phyloP scores from a whole-genome alignment of 495 filamentous ascomycete genomes.

The Parmelia sp. region DNA sequence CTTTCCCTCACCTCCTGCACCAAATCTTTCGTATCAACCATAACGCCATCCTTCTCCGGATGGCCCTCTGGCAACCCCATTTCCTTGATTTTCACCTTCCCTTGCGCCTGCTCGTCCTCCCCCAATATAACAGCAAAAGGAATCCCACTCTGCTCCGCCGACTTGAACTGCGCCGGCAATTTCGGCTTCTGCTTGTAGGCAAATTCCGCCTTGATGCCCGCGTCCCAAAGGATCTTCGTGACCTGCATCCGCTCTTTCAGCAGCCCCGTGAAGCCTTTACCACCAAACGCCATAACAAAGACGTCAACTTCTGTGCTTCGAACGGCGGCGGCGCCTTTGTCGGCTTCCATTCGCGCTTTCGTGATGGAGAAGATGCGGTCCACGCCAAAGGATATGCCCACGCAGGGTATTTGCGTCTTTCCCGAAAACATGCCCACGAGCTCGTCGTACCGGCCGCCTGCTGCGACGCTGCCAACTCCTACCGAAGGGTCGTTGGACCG shows the following conservation, averaged over 20 bases:
- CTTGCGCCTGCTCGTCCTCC: slow-evolving; percentile 68
- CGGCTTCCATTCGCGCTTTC: slow-evolving; percentile 63
- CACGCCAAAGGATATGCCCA: slow-evolving; percentile 90
- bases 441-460: slow-evolving; percentile 88
- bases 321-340: slow-evolving; percentile 43
- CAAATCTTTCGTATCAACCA: slow-evolving; percentile 56
- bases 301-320: slow-evolving; percentile 75
- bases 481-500: slow-evolving; percentile 74
- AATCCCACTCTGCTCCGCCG: slow-evolving; percentile 62
- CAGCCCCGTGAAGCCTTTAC: slow-evolving; percentile 77
- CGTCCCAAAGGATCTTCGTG: slow-evolving; percentile 65
- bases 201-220: slow-evolving; percentile 78
- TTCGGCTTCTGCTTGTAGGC: slow-evolving; percentile 75
- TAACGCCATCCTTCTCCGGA: slow-evolving; percentile 77
- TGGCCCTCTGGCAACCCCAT: slow-evolving; percentile 72
- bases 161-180: slow-evolving; percentile 70
- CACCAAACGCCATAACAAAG: slow-evolving; percentile 89
- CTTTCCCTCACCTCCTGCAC: slow-evolving; percentile 53
- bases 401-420: slow-evolving; percentile 81
- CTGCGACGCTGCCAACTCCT: slow-evolving; percentile 81
- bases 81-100: slow-evolving; percentile 78
- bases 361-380: slow-evolving; percentile 92
- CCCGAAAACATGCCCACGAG: slow-evolving; percentile 87
- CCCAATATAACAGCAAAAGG: slow-evolving; percentile 74
- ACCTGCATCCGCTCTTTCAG: slow-evolving; percentile 75